Percentiles rank a stretch among this genome's conserved stretches.
These are phyloP conservation scores for Solanum medicagineum DNA, from an alignment of 257 asterid species.

Conservation along the genomic window DNA sequence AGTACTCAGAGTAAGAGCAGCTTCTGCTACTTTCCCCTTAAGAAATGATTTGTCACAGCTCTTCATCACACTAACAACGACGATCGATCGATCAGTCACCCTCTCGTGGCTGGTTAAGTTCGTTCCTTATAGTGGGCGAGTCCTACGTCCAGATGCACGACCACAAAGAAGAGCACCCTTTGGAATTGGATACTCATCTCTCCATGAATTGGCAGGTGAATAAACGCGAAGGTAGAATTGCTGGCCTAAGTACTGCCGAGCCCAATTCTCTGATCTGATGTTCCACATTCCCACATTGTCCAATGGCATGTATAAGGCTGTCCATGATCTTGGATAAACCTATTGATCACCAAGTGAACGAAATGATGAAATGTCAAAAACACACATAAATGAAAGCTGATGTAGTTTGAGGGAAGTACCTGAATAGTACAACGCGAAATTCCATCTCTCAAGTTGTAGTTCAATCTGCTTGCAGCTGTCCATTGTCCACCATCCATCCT, in stretches of 20 bases:
- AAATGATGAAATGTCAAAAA: background rate
- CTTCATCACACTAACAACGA: background rate
- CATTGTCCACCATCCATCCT: slow-evolving; percentile 33
- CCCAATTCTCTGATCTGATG: slow-evolving; percentile 33
- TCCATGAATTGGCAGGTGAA: slow-evolving; percentile 26
- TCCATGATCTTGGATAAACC: slow-evolving; percentile 41
- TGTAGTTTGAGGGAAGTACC: background rate
- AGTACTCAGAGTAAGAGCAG: background rate
- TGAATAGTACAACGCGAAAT: slow-evolving; percentile 25
- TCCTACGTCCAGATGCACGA: slow-evolving; percentile 18
- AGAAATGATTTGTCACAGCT: background rate
- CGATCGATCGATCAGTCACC: slow-evolving; percentile 7
- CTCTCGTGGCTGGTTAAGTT: slow-evolving; percentile 15
- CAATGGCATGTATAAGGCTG: slow-evolving; percentile 34
- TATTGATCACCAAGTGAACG: background rate
- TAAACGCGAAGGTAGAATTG: slow-evolving; percentile 34
- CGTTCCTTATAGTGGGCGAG: slow-evolving; percentile 5
- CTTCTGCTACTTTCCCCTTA: background rate
- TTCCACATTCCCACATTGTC: slow-evolving; percentile 52
- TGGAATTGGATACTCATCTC: slow-evolving; percentile 37
- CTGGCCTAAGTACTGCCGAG: slow-evolving; percentile 33
- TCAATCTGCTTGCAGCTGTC: slow-evolving; percentile 23
- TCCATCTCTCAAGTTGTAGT: slow-evolving; percentile 27
- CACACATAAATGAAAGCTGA: background rate
- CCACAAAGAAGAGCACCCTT: slow-evolving; percentile 34